Evolutionary conservation across 257 asterid genomes (phyloP).

Genomic region (Solanum clarkiae): DNA sequence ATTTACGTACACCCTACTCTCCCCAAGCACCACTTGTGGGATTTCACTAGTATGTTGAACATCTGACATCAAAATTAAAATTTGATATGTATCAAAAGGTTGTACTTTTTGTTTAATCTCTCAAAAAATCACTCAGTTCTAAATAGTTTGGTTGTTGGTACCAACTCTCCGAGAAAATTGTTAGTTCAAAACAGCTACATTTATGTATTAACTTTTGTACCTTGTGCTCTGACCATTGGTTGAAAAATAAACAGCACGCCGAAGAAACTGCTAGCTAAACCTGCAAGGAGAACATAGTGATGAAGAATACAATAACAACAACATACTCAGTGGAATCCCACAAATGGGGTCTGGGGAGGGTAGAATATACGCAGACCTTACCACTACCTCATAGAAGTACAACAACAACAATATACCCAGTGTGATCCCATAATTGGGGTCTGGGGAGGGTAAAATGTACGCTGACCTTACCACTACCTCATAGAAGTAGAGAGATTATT

Average conservation of each 20-base stretch:
- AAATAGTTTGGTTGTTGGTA: neutral
- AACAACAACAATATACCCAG: neutral
- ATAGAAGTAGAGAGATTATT: too few species aligned
- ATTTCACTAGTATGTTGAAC: neutral
- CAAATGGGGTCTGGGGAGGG: too few species aligned
- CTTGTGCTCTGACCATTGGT: conserved; percentile 16
- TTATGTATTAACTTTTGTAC: conserved; percentile 6
- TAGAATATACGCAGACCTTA: too few species aligned
- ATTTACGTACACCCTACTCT: neutral
- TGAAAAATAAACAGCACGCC: conserved; percentile 26
- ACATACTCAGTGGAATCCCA: too few species aligned
- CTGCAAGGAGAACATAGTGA: conserved; percentile 5
- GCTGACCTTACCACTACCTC: too few species aligned
- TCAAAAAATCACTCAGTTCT: neutral
- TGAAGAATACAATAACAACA: neutral
- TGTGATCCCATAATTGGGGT: too few species aligned
- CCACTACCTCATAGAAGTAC: too few species aligned
- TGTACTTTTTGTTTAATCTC: neutral
- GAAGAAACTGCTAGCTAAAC: conserved; percentile 34
- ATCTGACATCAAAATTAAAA: neutral
- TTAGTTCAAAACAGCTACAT: neutral
- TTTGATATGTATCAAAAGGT: neutral
- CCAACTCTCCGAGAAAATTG: neutral
- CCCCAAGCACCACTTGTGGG: neutral
- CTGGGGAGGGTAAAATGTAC: too few species aligned